Percentiles rank a stretch among this genome's conserved stretches.
These are phyloP conservation scores for Epichloe brachyelytri DNA, from an alignment of 2,329 filamentous ascomycete genomes.

Conservation along the genomic window DNA sequence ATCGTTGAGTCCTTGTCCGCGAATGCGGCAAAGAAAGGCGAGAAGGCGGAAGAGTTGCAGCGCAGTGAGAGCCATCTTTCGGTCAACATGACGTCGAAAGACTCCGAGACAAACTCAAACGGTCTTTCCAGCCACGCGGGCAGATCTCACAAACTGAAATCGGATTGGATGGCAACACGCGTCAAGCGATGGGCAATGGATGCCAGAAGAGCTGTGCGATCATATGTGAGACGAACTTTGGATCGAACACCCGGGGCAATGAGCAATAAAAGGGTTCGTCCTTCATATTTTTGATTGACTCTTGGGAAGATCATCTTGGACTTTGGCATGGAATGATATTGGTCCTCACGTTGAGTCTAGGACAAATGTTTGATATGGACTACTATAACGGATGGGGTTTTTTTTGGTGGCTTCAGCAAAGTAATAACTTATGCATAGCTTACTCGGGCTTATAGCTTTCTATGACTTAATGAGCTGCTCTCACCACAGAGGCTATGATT, in stretches of 20 bases:
- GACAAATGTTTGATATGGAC: background rate
- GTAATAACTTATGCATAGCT: background rate
- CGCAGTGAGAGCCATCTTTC: slow-evolving; percentile 3
- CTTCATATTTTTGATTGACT: background rate
- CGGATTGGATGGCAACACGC: slow-evolving; percentile 13
- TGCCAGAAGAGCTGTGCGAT: slow-evolving; percentile 20
- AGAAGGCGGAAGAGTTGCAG: slow-evolving; percentile 3
- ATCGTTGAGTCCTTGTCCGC: slow-evolving; percentile 7
- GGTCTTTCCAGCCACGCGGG: slow-evolving; percentile 1
- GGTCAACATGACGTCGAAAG: background rate
- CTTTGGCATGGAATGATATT: background rate
- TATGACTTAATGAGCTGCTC: background rate
- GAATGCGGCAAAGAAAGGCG: slow-evolving; percentile 7
- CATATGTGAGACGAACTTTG: slow-evolving; percentile 19
- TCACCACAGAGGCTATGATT: background rate
- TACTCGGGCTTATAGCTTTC: background rate
- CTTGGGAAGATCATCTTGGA: slow-evolving; percentile 4
- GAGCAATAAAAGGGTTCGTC: background rate
- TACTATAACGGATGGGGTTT: background rate
- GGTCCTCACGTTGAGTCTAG: background rate
- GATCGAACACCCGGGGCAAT: slow-evolving; percentile 15
- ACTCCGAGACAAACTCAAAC: slow-evolving; percentile 2
- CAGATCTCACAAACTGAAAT: slow-evolving; percentile 2
- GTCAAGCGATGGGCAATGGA: slow-evolving; percentile 22
- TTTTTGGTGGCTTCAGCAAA: background rate